Evolutionary conservation across 2,329 filamentous ascomycete genomes (phyloP).

Genomic region (Gremmenia infestans): DNA sequence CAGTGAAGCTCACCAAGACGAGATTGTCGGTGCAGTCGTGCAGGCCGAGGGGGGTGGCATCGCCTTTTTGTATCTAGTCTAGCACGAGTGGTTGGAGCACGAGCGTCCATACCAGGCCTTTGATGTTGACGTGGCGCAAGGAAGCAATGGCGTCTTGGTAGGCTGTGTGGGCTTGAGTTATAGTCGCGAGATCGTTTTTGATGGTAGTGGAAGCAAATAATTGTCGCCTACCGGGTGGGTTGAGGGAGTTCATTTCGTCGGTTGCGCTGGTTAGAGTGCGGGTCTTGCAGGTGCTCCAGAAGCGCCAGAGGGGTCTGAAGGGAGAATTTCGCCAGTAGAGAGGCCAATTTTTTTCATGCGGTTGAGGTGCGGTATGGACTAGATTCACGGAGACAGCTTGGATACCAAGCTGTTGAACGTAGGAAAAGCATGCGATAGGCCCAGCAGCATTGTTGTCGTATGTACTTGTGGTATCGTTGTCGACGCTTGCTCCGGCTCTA

Average conservation of each 20-base stretch:
- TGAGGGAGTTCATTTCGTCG: constrained; percentile 31
- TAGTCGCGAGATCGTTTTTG: constrained; percentile 31
- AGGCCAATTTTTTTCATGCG: constrained; percentile 29
- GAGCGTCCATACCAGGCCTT: constrained; percentile 32
- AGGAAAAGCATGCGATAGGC: constrained; percentile 28
- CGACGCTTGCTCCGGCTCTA: not conserved
- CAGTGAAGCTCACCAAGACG: constrained; percentile 32
- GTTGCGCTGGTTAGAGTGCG: constrained; percentile 31
- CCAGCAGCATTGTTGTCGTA: constrained; percentile 25
- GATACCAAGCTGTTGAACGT: constrained; percentile 18
- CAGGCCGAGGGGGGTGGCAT: constrained; percentile 28
- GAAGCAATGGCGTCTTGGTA: constrained; percentile 27
- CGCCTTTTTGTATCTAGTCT: constrained; percentile 25
- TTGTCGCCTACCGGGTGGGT: constrained; percentile 31
- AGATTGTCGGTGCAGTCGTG: constrained; percentile 27
- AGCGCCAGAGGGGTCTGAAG: constrained; percentile 30
- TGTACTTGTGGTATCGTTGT: not conserved
- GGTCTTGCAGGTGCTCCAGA: constrained; percentile 34
- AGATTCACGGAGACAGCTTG: constrained; percentile 33
- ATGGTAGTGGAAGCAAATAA: constrained; percentile 33
- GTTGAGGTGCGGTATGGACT: constrained; percentile 23
- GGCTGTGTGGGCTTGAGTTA: constrained; percentile 26
- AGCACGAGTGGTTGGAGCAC: constrained; percentile 30
- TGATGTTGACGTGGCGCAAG: constrained; percentile 23
- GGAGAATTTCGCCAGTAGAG: constrained; percentile 29